Evolutionary conservation across 352 stramenopile genomes (phyloP).

Genomic region (Phytopythium montanum): DNA sequence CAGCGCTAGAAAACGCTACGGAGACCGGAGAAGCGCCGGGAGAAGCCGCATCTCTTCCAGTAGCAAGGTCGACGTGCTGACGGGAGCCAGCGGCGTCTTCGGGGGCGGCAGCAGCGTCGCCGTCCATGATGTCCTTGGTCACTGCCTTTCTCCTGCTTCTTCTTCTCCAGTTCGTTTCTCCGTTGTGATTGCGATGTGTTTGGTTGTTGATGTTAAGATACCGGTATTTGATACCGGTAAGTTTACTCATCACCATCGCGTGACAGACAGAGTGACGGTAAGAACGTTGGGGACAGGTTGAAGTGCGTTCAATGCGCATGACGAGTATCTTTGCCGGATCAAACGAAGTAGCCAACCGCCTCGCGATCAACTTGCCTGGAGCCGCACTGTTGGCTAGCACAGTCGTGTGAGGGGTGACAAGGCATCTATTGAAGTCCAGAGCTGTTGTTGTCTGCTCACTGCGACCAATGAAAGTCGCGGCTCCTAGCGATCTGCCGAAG

Average conservation of each 20-base stretch:
- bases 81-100: neutral
- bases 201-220: neutral
- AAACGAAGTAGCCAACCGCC: too few relatives aligned
- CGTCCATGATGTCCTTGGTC: neutral
- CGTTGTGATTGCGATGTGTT: too few relatives aligned
- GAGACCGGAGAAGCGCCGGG: neutral
- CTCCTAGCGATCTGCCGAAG: constrained; percentile 10
- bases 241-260: too few relatives aligned
- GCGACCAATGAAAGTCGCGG: neutral
- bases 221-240: too few relatives aligned
- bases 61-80: neutral
- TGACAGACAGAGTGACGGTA: too few relatives aligned
- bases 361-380: too few relatives aligned
- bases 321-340: too few relatives aligned
- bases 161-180: neutral
- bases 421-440: too few relatives aligned
- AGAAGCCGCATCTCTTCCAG: neutral
- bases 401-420: too few relatives aligned
- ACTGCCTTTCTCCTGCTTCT: neutral
- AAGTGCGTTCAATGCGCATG: too few relatives aligned
- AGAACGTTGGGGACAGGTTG: too few relatives aligned
- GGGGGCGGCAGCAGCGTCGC: neutral
- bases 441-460: neutral
- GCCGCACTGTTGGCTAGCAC: too few relatives aligned
- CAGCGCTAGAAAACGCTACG: neutral